phyloP scores from a whole-genome alignment of 306 rosid genomes.

The Neltuma alba region DNA sequence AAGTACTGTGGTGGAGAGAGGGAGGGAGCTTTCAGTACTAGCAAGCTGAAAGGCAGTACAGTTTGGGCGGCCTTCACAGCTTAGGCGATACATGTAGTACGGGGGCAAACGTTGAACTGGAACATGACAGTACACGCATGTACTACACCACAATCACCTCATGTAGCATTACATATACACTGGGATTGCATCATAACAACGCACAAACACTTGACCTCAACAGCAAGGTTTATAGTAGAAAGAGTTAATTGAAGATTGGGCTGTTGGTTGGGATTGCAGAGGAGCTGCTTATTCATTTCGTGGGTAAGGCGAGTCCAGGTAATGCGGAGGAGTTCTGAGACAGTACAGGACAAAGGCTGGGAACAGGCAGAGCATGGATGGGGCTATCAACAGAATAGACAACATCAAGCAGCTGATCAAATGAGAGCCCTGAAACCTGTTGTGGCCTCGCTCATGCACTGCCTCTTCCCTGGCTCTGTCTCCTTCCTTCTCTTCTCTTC shows the following conservation, averaged over 20 bases:
- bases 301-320: conserved; percentile 16
- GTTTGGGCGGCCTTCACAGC: too few relatives aligned
- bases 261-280: neutral
- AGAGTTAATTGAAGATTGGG: neutral
- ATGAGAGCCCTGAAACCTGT: conserved; percentile 28
- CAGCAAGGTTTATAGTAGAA: neutral
- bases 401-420: neutral
- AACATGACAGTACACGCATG: conserved; percentile 39
- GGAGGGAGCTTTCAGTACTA: conserved; percentile 1
- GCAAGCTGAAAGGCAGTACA: conserved; percentile 36
- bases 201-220: neutral
- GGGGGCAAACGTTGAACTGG: conserved; percentile 2
- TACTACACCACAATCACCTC: conserved; percentile 30
- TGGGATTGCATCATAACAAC: neutral
- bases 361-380: conserved; percentile 90
- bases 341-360: conserved; percentile 52
- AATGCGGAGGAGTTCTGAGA: conserved; percentile 2
- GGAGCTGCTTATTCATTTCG: conserved; percentile 4
- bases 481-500: neutral
- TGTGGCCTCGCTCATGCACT: conserved; percentile 86
- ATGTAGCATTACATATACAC: conserved; percentile 28
- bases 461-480: conserved; percentile 98
- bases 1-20: neutral
- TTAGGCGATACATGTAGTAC: too few relatives aligned
- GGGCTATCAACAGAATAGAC: conserved; percentile 50